A percentile compares a stretch with the other conserved stretches of the same genome.
Evolutionary conservation across 208 protist genomes (phyloP).

Genomic region (Lotmaria passim): DNA sequence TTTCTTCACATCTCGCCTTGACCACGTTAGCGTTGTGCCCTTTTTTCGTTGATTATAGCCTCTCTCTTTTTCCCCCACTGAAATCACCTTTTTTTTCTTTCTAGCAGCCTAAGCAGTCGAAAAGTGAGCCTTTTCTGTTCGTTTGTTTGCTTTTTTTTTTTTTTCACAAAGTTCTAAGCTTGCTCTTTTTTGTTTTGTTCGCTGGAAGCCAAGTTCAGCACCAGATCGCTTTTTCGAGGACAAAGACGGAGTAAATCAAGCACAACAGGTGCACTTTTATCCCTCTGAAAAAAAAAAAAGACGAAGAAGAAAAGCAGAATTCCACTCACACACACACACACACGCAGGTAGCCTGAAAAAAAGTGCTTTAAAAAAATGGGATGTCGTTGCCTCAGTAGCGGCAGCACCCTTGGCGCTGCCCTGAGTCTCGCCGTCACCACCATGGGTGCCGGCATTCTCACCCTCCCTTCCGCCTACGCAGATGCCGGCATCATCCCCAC

Average conservation of each 20-base stretch:
- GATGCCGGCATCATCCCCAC: constrained; percentile 62
- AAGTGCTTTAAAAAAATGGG: constrained; percentile 16
- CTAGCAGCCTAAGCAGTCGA: no score
- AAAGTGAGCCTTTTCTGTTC: no score
- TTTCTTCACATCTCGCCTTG: neutral
- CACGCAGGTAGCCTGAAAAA: neutral
- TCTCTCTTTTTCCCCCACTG: no score
- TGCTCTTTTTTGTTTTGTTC: no score
- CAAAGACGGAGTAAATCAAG: no score
- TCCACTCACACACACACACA: neutral
- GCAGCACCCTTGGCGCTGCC: constrained; percentile 55
- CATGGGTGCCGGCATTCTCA: constrained; percentile 80
- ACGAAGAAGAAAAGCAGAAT: neutral
- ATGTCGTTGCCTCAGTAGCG: constrained; percentile 19
- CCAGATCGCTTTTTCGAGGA: no score
- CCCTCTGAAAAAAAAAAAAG: no score
- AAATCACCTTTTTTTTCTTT: neutral
- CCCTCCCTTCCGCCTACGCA: constrained; percentile 71
- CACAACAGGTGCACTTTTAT: no score
- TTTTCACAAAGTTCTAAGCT: no score
- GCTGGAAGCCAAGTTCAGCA: no score
- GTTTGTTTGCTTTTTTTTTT: no score
- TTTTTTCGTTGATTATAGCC: no score
- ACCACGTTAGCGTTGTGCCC: neutral
- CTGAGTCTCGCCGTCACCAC: constrained; percentile 76